phyloP scores from a whole-genome alignment of 164 flowering plant species.

The Magnolia kwangsiensis region DNA sequence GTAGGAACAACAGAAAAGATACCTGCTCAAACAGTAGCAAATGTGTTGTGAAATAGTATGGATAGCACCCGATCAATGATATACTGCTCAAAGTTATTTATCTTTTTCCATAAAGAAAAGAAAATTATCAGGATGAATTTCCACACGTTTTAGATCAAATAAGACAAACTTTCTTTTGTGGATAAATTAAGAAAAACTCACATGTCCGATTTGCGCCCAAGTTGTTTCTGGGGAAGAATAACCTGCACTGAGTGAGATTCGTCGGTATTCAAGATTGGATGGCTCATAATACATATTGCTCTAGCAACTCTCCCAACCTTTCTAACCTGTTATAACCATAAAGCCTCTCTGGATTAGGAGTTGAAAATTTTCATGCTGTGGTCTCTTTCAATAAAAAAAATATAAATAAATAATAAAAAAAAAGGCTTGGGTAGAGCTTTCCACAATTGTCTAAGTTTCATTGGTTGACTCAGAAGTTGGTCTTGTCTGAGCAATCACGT shows the following conservation, averaged over 20 bases:
- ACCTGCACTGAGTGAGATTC: constrained; percentile 89
- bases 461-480: background rate
- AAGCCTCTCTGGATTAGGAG: background rate
- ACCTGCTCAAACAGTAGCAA: constrained; percentile 47
- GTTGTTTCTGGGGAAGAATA: constrained; percentile 88
- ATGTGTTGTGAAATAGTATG: background rate
- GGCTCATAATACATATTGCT: constrained; percentile 96
- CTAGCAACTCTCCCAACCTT: constrained; percentile 90
- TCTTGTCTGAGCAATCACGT: background rate
- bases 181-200: constrained; percentile 29
- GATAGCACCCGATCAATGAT: background rate
- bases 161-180: no score
- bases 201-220: constrained; percentile 89
- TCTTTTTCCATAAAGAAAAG: background rate
- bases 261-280: constrained; percentile 81
- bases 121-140: no score
- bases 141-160: background rate
- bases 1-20: constrained; percentile 89
- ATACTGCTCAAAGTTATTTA: no score
- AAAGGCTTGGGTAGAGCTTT: background rate
- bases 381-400: background rate
- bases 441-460: background rate
- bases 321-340: constrained; percentile 55
- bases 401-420: no score
- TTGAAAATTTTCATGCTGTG: background rate